Evolutionary conservation across 208 protist genomes (phyloP), one percentile per base, ranked within the genome.

Genomic region (Wallacemonas collosoma): DNA sequence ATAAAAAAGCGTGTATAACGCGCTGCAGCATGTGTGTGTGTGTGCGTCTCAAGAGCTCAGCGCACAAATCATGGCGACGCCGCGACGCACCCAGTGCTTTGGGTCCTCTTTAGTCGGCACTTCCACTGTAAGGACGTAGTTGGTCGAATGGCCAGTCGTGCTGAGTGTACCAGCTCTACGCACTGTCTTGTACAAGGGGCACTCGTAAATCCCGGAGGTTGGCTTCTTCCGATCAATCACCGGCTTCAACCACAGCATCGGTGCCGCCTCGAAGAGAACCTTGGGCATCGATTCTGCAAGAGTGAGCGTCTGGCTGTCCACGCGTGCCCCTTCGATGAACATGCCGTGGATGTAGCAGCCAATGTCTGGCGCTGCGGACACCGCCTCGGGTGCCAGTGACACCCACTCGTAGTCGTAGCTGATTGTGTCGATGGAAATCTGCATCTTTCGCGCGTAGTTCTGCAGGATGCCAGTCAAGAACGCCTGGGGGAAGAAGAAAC

Each of bases 71-170:
- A 93, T 83, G 17, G 94, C 94, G 17, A 98, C 94, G 74, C 98
- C 98, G 41, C 97, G 87, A 62, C 95, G 96, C 64, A 99, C 89
- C 98, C 98, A 99, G 86, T 99, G 96, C 55, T 88, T 90, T 5
- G 90, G 80, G 51, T 96, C 81, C 68, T 87, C 77, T 3, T 80
- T 75, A 0, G 95, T 94, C 9, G 98, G 97, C n/a, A 99, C 75
- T 73, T 99, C 94, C 14, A 97, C 84, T 4, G 91, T 88, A 11
- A 99, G 79, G 3, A 99, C 95, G 81, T 97, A 99, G 84, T 99
- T 99, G 53, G 98, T 99, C 6, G 96, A 99, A 82, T 99, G 98
- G 1, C 98, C 98, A 12, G 98, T 99, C 1, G 98, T 99, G 72
- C 91, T 98, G 17, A 99, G 80, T 36, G 94, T 97, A 70, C 98